Evolutionary conservation across 192 early-diverging fungal species (phyloP).

Genomic region (Linderina pennispora): DNA sequence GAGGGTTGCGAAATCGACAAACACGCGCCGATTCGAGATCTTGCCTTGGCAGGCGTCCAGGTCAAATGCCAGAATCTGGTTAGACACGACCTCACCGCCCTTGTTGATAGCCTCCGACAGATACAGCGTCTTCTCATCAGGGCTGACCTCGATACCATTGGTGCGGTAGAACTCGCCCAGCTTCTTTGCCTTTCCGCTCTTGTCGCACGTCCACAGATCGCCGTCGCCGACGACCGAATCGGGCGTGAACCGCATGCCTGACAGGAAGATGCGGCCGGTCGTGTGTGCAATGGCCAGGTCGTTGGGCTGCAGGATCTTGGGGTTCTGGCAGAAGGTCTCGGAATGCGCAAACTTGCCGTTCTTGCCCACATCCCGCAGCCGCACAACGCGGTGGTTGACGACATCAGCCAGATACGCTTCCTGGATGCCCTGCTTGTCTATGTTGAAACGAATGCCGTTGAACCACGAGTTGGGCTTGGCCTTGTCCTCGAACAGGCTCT

Average conservation of each 20-base stretch:
- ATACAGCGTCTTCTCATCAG: slow-evolving; percentile 50
- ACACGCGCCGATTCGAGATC: slow-evolving; percentile 13
- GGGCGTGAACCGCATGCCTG: slow-evolving; percentile 38
- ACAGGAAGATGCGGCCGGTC: slow-evolving; percentile 27
- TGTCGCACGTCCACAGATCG: slow-evolving; percentile 48
- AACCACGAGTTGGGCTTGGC: slow-evolving; percentile 21
- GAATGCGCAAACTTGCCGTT: slow-evolving; percentile 5
- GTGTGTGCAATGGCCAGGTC: slow-evolving; percentile 43
- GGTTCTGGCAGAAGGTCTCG: slow-evolving; percentile 21
- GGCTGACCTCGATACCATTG: slow-evolving; percentile 54
- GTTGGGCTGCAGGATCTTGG: slow-evolving; percentile 43
- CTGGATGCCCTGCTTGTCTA: slow-evolving; percentile 12
- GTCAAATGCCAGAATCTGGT: slow-evolving; percentile 43
- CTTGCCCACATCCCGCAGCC: slow-evolving; percentile 14
- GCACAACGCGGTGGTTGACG: slow-evolving; percentile 28
- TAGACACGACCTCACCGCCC: slow-evolving; percentile 31
- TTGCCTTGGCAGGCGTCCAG: slow-evolving; percentile 28
- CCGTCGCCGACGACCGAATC: slow-evolving; percentile 36
- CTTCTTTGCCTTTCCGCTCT: slow-evolving; percentile 19
- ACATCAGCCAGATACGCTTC: slow-evolving; percentile 41
- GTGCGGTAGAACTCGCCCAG: slow-evolving; percentile 43
- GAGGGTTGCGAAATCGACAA: slow-evolving; percentile 45
- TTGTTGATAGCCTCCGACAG: slow-evolving; percentile 49
- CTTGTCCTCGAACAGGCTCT: slow-evolving; percentile 19
- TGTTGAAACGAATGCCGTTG: slow-evolving; percentile 47